Conservation (phyloP, 202 grass and related monocot genomes). For the Carex arenaria region DNA sequence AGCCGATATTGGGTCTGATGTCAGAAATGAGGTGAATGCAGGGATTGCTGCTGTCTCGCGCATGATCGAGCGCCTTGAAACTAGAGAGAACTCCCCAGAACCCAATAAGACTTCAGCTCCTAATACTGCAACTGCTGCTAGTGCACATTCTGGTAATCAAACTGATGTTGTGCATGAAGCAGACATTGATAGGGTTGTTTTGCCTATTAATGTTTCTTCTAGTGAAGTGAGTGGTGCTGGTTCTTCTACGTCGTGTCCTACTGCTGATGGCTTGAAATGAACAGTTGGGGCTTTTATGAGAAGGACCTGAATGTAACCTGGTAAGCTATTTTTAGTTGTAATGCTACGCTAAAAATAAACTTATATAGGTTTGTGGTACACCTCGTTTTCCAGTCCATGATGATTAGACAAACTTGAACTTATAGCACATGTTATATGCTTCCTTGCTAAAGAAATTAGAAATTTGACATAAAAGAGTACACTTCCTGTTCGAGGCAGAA, state of each 20-base stretch:
- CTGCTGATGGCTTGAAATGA: constrained; percentile 55
- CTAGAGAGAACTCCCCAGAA: constrained; percentile 33
- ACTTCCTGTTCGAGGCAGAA: neutral
- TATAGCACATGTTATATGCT: neutral
- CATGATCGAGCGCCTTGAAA: constrained; percentile 71
- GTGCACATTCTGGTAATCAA: neutral
- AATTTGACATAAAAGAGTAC: neutral
- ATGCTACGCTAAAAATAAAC: neutral
- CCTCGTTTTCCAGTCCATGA: neutral
- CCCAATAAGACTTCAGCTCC: constrained; percentile 15
- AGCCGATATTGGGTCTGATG: constrained; percentile 67
- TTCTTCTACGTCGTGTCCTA: constrained; percentile 40
- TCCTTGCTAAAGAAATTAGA: neutral
- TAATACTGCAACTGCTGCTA: constrained; percentile 1
- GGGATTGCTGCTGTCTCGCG: constrained; percentile 68
- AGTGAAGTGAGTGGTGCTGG: constrained; percentile 23
- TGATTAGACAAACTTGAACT: neutral
- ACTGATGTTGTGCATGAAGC: constrained; percentile 19
- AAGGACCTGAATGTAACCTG: constrained; percentile 16
- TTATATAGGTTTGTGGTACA: neutral
- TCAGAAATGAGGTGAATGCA: constrained; percentile 74
- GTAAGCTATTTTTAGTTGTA: neutral
- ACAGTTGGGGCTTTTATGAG: constrained; percentile 1
- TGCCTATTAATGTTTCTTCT: neutral
- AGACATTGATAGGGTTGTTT: constrained; percentile 19